Evolutionary conservation across 176 grass and related monocot genomes (phyloP).

Genomic region (Microstegium vimineum): DNA sequence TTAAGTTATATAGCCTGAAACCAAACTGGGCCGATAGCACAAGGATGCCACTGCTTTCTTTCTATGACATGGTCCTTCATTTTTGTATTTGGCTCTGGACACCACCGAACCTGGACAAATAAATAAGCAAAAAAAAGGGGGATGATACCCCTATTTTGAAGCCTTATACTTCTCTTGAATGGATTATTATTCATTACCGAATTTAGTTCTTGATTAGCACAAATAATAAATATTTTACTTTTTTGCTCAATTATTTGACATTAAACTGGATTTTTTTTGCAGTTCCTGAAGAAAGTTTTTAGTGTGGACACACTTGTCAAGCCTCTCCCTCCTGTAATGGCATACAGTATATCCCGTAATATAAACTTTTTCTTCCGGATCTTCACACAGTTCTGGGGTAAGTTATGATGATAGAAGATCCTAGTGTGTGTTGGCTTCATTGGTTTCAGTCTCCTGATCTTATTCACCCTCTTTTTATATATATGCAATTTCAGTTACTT

Average conservation of each 20-base stretch:
- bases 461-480: background rate
- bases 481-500: background rate
- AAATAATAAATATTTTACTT: background rate
- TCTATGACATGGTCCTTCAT: background rate
- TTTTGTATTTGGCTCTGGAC: background rate
- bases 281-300: constrained; percentile 87
- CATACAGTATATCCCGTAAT: constrained; percentile 80
- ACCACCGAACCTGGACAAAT: background rate
- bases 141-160: too few relatives aligned
- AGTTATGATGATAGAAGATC: constrained; percentile 32
- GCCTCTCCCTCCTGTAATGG: constrained; percentile 91
- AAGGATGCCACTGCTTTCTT: background rate
- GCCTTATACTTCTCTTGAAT: background rate
- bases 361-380: constrained; percentile 86
- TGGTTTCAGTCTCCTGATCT: constrained; percentile 4
- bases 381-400: constrained; percentile 98
- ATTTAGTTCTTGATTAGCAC: background rate
- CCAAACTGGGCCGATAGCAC: background rate
- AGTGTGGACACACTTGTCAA: constrained; percentile 93
- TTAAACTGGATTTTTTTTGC: constrained; percentile 33
- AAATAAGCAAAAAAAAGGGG: too few relatives aligned
- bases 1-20: background rate
- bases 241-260: constrained; percentile 20
- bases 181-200: background rate
- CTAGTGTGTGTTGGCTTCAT: background rate